A percentile compares a stretch with the other conserved stretches of the same genome.
These are phyloP conservation scores for Ophiostoma triangulosporum DNA, from an alignment of 2,329 filamentous ascomycete genomes.

Conservation along the genomic window DNA sequence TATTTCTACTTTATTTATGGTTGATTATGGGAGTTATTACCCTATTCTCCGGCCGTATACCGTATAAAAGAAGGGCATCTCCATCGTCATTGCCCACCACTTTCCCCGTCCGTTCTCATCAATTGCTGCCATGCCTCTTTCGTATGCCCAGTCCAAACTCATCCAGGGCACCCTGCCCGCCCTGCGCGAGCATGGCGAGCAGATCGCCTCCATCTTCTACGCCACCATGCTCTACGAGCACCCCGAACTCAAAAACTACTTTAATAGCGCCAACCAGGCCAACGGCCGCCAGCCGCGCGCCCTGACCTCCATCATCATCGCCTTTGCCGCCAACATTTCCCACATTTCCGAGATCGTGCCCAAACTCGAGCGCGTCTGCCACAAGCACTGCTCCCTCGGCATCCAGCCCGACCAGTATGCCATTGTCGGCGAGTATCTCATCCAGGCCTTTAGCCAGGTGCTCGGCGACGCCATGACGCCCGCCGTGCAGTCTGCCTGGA, in stretches of 20 bases:
- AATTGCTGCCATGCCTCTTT: slow-evolving; percentile 24
- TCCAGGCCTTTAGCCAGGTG: slow-evolving; percentile 52
- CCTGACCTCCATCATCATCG: slow-evolving; percentile 50
- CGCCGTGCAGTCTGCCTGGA: slow-evolving; percentile 54
- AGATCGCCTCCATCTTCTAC: slow-evolving; percentile 62
- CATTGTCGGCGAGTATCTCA: slow-evolving; percentile 55
- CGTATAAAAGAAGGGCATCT: background rate
- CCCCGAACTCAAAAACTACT: slow-evolving; percentile 54
- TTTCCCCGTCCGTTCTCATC: background rate
- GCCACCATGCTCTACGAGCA: slow-evolving; percentile 50
- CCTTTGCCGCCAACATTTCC: slow-evolving; percentile 59
- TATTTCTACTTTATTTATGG: too few relatives aligned
- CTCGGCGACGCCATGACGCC: slow-evolving; percentile 53
- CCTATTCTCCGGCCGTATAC: background rate
- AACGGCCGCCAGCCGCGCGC: slow-evolving; percentile 49
- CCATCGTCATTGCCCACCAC: background rate
- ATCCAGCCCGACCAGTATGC: slow-evolving; percentile 57
- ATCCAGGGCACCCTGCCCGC: slow-evolving; percentile 60
- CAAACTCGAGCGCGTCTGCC: slow-evolving; percentile 44
- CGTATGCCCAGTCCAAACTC: slow-evolving; percentile 43
- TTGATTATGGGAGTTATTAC: too few relatives aligned
- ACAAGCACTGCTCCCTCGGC: slow-evolving; percentile 61
- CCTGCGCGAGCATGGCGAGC: slow-evolving; percentile 51
- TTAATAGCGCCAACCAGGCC: slow-evolving; percentile 54
- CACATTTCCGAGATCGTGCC: slow-evolving; percentile 41